Conservation (phyloP, 2,329 filamentous ascomycete genomes). For the Ploettnerulaceae sp. region DNA sequence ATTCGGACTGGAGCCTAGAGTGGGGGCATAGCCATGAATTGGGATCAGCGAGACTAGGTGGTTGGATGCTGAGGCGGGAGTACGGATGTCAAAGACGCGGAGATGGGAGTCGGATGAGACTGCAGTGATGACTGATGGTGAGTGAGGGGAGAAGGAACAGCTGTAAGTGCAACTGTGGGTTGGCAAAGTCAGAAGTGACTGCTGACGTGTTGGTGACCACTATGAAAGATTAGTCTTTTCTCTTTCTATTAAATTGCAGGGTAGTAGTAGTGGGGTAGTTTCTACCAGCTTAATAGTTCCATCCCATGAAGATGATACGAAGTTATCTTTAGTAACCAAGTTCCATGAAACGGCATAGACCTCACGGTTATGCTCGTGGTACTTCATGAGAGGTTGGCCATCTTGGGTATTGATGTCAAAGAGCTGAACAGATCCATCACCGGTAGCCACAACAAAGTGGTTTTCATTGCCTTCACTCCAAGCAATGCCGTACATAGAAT, state of each 20-base stretch:
- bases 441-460: conserved; percentile 82
- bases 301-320: conserved; percentile 91
- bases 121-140: conserved; percentile 77
- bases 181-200: conserved; percentile 79
- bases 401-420: conserved; percentile 75
- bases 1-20: conserved; percentile 27
- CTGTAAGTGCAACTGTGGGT: conserved; percentile 93
- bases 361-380: conserved; percentile 89
- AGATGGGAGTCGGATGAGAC: conserved; percentile 87
- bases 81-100: conserved; percentile 86
- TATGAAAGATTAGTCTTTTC: conserved; percentile 30
- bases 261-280: conserved; percentile 9
- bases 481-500: conserved; percentile 88
- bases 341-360: conserved; percentile 94
- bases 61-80: conserved; percentile 79
- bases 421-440: conserved; percentile 91
- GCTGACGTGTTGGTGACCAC: conserved; percentile 77
- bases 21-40: conserved; percentile 60
- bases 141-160: conserved; percentile 84
- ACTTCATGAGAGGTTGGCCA: conserved; percentile 83
- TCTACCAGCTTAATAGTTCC: conserved; percentile 83
- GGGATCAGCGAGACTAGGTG: conserved; percentile 80
- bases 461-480: conserved; percentile 98
- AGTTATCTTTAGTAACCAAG: conserved; percentile 82
- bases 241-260: conserved; percentile 7